These are phyloP conservation scores for Carex cristatella DNA, from an alignment of 176 grass and related monocot species.

Conservation along the genomic window DNA sequence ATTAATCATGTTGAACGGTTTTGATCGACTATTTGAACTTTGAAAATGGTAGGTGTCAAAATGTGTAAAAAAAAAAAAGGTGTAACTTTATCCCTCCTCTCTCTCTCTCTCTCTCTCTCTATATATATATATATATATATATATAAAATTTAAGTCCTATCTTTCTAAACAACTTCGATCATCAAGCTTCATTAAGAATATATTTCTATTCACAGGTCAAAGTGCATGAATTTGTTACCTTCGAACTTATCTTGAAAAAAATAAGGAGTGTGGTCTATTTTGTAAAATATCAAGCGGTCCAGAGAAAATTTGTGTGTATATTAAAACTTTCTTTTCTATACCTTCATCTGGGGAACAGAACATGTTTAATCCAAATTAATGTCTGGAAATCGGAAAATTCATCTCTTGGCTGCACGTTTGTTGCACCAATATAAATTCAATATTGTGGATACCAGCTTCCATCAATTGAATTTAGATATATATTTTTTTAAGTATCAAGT, in stretches of 20 bases:
- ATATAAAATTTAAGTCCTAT: not conserved
- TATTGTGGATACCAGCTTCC: not conserved
- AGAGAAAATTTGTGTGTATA: no score
- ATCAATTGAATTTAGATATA: not conserved
- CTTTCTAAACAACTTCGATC: not conserved
- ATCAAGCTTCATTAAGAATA: not conserved
- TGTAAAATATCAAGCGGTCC: no score
- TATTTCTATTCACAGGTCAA: not conserved
- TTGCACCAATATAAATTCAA: not conserved
- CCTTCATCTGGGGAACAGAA: not conserved
- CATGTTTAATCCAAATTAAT: not conserved
- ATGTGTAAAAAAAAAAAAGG: no score
- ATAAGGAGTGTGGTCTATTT: no score
- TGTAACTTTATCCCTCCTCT: no score
- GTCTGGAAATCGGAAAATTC: not conserved
- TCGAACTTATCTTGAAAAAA: no score
- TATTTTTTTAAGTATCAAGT: not conserved
- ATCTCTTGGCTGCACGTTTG: constrained; percentile 12
- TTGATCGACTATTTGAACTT: no score
- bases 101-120: no score
- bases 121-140: no score
- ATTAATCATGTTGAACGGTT: no score
- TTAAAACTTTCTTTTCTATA: not conserved
- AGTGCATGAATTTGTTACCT: not conserved
- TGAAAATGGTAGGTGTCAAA: no score